A percentile compares a stretch with the other conserved stretches of the same genome.
Evolutionary conservation across 805 yeast species (phyloP).

Genomic region (Blastobotrys attinorum): DNA sequence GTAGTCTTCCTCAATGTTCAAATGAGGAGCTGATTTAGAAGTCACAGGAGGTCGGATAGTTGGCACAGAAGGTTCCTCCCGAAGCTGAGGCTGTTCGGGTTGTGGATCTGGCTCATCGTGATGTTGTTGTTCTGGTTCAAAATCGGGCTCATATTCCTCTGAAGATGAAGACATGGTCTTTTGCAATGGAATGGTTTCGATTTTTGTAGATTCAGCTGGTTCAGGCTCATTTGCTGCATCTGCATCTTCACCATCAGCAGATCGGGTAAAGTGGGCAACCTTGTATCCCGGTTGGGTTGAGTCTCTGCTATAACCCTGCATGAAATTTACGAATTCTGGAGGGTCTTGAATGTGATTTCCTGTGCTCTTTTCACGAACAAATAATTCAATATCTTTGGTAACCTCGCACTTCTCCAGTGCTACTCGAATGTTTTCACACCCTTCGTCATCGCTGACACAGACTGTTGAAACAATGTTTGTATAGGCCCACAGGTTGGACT

Average conservation of each 20-base stretch:
- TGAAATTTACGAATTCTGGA: slow-evolving; percentile 56
- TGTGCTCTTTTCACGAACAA: slow-evolving; percentile 50
- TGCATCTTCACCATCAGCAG: not conserved
- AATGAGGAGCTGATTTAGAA: not conserved
- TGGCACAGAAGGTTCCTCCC: not conserved
- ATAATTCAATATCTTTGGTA: slow-evolving; percentile 46
- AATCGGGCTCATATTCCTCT: too few species aligned
- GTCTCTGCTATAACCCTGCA: slow-evolving; percentile 35
- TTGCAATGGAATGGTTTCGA: not conserved
- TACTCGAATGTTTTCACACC: slow-evolving; percentile 63
- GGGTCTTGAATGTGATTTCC: slow-evolving; percentile 55
- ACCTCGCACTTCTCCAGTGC: slow-evolving; percentile 63
- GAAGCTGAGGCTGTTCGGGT: not conserved
- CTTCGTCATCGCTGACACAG: slow-evolving; percentile 72
- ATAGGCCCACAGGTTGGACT: slow-evolving; percentile 68
- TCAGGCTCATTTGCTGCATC: not conserved
- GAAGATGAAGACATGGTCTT: not conserved
- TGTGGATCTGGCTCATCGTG: not conserved
- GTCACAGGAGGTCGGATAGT: not conserved
- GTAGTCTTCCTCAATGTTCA: slow-evolving; percentile 3
- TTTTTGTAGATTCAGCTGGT: not conserved
- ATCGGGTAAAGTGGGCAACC: slow-evolving; percentile 30
- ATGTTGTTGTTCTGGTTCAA: not conserved
- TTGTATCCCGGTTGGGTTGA: slow-evolving; percentile 20
- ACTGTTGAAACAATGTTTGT: slow-evolving; percentile 66